Evolutionary conservation across 2,329 filamentous ascomycete species (phyloP).

Genomic region (Ophiostoma sp.): DNA sequence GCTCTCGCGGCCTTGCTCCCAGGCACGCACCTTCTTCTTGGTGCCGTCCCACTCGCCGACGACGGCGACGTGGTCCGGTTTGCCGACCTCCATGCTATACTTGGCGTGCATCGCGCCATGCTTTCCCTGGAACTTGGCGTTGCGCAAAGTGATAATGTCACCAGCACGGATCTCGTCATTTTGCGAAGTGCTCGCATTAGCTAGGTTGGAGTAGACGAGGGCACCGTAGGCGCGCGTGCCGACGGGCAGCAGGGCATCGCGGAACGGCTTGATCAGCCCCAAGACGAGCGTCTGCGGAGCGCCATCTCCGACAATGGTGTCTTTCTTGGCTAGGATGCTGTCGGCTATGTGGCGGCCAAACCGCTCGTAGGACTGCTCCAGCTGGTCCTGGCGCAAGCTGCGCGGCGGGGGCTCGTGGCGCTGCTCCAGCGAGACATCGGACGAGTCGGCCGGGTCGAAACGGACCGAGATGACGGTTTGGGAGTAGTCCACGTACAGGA

Average conservation of each 20-base stretch:
- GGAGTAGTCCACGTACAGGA: constrained; percentile 95
- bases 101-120: constrained; percentile 94
- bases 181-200: constrained; percentile 86
- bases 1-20: constrained; percentile 92
- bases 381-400: constrained; percentile 83
- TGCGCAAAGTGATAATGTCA: constrained; percentile 90
- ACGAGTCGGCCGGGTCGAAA: constrained; percentile 72
- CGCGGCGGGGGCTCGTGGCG: constrained; percentile 82
- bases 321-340: constrained; percentile 69
- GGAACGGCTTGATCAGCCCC: constrained; percentile 73
- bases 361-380: constrained; percentile 79
- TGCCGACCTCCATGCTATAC: constrained; percentile 85
- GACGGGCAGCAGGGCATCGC: constrained; percentile 75
- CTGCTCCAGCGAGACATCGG: constrained; percentile 76
- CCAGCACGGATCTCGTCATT: constrained; percentile 89
- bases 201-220: constrained; percentile 89
- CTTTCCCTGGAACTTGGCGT: constrained; percentile 92
- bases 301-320: constrained; percentile 80
- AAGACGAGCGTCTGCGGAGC: constrained; percentile 74
- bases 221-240: constrained; percentile 90
- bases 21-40: constrained; percentile 94
- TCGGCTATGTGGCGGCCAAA: constrained; percentile 79
- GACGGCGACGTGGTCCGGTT: constrained; percentile 82
- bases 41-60: constrained; percentile 98
- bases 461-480: constrained; percentile 83